These are phyloP conservation scores for Kodamaea kaohsiungensis DNA, from an alignment of 805 yeast genomes.

Conservation along the genomic window DNA sequence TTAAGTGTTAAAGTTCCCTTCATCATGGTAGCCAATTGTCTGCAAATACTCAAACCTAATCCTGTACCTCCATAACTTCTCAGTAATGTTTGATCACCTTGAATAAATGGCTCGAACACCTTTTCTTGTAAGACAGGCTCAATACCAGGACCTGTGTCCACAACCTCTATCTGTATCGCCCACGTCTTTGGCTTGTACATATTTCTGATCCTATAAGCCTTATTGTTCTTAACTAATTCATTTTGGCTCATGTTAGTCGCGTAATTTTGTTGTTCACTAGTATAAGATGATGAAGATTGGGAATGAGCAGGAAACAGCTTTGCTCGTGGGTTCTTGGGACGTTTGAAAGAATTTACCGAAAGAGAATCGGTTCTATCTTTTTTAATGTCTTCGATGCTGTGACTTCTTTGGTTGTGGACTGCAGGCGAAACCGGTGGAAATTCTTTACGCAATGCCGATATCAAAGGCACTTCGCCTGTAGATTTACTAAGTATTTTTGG, in stretches of 20 bases:
- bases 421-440: background rate
- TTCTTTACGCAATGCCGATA: background rate
- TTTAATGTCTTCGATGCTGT: background rate
- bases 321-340: background rate
- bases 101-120: constrained; percentile 95
- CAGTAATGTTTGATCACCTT: constrained; percentile 92
- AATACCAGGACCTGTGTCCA: constrained; percentile 94
- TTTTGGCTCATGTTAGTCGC: constrained; percentile 14
- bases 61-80: constrained; percentile 97
- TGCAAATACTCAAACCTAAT: constrained; percentile 83
- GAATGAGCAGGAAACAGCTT: background rate
- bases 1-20: constrained; percentile 76
- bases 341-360: background rate
- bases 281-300: background rate
- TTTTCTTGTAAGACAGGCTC: constrained; percentile 76
- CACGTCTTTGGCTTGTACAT: constrained; percentile 46
- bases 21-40: constrained; percentile 90
- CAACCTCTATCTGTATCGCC: constrained; percentile 71
- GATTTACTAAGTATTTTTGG: background rate
- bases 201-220: constrained; percentile 35
- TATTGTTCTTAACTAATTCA: constrained; percentile 38
- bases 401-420: background rate
- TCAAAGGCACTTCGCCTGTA: background rate
- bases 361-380: background rate
- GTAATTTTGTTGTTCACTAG: background rate